Percentiles rank a stretch among this genome's conserved stretches.
Evolutionary conservation across 2,329 filamentous ascomycete species (phyloP).

Genomic region (Alternaria postmessia): DNA sequence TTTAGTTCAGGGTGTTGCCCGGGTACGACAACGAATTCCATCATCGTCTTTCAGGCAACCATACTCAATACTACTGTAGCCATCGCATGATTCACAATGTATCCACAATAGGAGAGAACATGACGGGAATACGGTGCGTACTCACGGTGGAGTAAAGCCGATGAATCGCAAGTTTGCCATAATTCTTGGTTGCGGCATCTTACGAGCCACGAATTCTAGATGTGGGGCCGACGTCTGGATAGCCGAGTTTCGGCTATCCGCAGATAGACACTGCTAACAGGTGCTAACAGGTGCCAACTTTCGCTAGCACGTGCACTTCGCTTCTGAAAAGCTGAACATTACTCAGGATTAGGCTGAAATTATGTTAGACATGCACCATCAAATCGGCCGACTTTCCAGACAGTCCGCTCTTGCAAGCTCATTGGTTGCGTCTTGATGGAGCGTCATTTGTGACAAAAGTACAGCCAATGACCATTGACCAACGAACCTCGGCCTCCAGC

Average conservation of each 20-base stretch:
- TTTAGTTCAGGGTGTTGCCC: background rate
- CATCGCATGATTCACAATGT: background rate
- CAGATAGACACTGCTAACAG: background rate
- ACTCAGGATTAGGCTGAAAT: background rate
- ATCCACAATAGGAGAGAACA: background rate
- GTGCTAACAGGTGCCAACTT: background rate
- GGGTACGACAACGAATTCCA: background rate
- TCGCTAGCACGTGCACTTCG: background rate
- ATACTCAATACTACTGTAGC: background rate
- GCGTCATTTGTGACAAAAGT: background rate
- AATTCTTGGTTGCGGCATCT: background rate
- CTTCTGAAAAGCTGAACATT: background rate
- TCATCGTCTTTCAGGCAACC: background rate
- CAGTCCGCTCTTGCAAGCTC: background rate
- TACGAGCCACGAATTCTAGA: background rate
- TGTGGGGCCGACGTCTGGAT: background rate
- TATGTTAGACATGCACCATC: background rate
- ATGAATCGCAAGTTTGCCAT: background rate
- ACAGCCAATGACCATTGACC: no score
- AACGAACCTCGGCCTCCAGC: no score
- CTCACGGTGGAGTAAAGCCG: background rate
- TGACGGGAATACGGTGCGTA: background rate
- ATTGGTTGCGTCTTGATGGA: background rate
- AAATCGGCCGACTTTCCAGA: background rate
- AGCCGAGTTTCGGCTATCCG: slow-evolving; percentile 2